These are phyloP conservation scores for Metarhizium robertsii DNA, from an alignment of 2,329 filamentous ascomycete species.

Conservation along the genomic window DNA sequence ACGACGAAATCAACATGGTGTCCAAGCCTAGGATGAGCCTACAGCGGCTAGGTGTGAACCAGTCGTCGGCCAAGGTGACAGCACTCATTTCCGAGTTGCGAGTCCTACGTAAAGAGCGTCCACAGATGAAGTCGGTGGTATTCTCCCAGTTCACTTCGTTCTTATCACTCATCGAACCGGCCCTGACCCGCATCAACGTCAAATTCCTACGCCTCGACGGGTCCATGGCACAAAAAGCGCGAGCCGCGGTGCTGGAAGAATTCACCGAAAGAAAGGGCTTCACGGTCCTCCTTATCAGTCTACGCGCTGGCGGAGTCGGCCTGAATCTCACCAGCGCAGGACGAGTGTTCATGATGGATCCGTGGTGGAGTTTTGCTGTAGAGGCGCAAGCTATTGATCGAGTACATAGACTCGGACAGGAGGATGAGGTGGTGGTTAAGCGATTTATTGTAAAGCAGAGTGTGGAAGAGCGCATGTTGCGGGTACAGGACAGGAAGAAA, in stretches of 20 bases:
- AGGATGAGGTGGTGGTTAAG: slow-evolving; percentile 73
- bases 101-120: slow-evolving; percentile 53
- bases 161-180: slow-evolving; percentile 79
- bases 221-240: slow-evolving; percentile 75
- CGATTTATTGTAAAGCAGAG: slow-evolving; percentile 84
- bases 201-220: slow-evolving; percentile 83
- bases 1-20: slow-evolving; percentile 42
- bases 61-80: slow-evolving; percentile 83
- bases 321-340: slow-evolving; percentile 85
- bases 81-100: slow-evolving; percentile 70
- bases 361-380: slow-evolving; percentile 97
- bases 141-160: slow-evolving; percentile 98
- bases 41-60: slow-evolving; percentile 49
- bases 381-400: slow-evolving; percentile 97
- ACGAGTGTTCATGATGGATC: slow-evolving; percentile 97
- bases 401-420: slow-evolving; percentile 94
- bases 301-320: slow-evolving; percentile 87
- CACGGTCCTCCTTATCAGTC: slow-evolving; percentile 68
- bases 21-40: slow-evolving; percentile 46
- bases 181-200: slow-evolving; percentile 63
- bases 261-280: slow-evolving; percentile 57
- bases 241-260: slow-evolving; percentile 65
- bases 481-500: slow-evolving; percentile 90
- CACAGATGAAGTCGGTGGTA: slow-evolving; percentile 74
- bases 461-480: slow-evolving; percentile 92